Conservation (phyloP, 345 rosid species). For the Excoecaria cochinchinensis region DNA sequence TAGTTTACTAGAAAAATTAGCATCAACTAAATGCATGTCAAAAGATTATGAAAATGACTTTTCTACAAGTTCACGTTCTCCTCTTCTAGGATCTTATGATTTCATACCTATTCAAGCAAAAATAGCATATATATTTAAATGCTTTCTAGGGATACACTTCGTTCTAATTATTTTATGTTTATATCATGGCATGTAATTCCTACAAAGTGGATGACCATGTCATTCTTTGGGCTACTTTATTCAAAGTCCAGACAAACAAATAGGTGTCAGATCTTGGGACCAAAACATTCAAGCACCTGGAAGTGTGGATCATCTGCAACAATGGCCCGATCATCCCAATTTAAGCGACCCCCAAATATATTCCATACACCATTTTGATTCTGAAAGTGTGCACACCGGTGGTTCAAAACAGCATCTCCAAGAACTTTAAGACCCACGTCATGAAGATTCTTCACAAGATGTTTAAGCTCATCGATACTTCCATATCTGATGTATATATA, state of each 20-base stretch:
- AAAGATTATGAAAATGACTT: neutral
- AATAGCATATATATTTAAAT: too few species aligned
- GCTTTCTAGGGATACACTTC: too few species aligned
- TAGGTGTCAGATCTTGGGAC: slow-evolving; percentile 10
- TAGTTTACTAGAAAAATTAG: neutral
- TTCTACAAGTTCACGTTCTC: neutral
- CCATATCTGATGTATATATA: slow-evolving; percentile 58
- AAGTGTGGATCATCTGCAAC: slow-evolving; percentile 98
- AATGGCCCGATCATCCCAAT: slow-evolving; percentile 93
- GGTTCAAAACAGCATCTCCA: slow-evolving; percentile 94
- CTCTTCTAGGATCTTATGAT: slow-evolving; percentile 3
- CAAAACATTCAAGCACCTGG: slow-evolving; percentile 50
- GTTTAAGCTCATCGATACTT: slow-evolving; percentile 77
- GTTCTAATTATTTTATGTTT: too few species aligned
- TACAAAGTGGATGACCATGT: too few species aligned
- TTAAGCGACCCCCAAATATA: slow-evolving; percentile 82
- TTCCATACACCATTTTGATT: slow-evolving; percentile 94
- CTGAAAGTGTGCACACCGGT: slow-evolving; percentile 87
- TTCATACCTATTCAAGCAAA: neutral
- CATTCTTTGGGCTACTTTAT: slow-evolving; percentile 7
- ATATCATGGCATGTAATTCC: neutral
- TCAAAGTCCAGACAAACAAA: slow-evolving; percentile 6
- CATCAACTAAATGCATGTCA: neutral
- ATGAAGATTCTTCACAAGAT: slow-evolving; percentile 63
- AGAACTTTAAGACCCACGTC: slow-evolving; percentile 71